Percentiles rank a stretch among this genome's conserved stretches.
These are phyloP conservation scores for Verticillium albo-atrum DNA, from an alignment of 2,329 filamentous ascomycete genomes.

Conservation along the genomic window DNA sequence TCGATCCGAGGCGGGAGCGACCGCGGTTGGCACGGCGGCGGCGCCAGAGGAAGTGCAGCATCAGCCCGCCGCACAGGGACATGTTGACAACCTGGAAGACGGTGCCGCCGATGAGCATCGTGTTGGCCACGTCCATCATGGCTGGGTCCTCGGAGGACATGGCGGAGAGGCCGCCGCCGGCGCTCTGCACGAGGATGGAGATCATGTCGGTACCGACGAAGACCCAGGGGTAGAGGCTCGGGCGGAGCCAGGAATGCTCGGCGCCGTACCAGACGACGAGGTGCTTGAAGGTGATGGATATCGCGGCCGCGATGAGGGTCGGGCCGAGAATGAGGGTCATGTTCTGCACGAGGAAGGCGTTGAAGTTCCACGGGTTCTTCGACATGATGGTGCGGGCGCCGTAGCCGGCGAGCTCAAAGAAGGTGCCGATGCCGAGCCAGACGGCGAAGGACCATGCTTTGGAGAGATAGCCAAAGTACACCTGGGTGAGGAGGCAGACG, in stretches of 20 bases:
- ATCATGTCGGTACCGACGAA: constrained; percentile 45
- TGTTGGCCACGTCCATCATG: constrained; percentile 9
- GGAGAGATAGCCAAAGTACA: background rate
- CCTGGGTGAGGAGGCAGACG: background rate
- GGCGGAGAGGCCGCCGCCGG: constrained; percentile 13
- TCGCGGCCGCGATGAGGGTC: constrained; percentile 37
- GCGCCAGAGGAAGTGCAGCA: constrained; percentile 7
- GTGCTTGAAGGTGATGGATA: constrained; percentile 42
- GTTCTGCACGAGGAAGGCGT: constrained; percentile 31
- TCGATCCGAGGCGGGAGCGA: background rate
- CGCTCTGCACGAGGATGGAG: constrained; percentile 23
- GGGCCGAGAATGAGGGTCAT: constrained; percentile 30
- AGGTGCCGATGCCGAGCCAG: constrained; percentile 2
- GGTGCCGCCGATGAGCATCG: constrained; percentile 17
- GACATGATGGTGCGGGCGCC: background rate
- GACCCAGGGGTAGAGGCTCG: constrained; percentile 41
- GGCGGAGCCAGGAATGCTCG: constrained; percentile 31
- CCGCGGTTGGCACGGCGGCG: background rate
- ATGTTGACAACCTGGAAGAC: constrained; percentile 21
- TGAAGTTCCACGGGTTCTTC: constrained; percentile 33
- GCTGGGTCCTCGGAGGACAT: background rate
- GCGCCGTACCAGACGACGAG: constrained; percentile 37
- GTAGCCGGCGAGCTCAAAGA: constrained; percentile 1
- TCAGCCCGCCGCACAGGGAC: constrained; percentile 14
- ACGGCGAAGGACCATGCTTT: constrained; percentile 2